Evolutionary conservation across 106 monocot species (phyloP), one percentile per base, ranked within the genome.

Genomic region (Agapanthus africanus): DNA sequence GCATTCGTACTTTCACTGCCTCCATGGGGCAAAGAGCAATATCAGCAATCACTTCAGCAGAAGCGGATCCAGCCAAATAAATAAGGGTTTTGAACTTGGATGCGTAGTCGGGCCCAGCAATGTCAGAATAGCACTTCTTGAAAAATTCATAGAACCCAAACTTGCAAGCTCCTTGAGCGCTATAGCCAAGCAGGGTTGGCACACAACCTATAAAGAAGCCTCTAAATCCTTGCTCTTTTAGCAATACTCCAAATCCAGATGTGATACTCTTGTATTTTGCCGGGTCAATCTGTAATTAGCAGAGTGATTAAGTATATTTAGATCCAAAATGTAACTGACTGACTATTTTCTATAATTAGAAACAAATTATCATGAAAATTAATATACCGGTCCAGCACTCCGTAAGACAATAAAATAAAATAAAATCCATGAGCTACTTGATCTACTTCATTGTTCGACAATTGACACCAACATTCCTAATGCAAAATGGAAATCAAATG

Each of bases 141-240:
- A 90, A 87, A 76, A 83, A 90, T 83, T 90, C 86, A 59, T 86
- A 90, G 57, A 90, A 90, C 11, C 90, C 90, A 66, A 81, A 84
- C 60, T 90, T 90, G 83, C 82, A 86, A 7, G 90, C 90, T 15
- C 86, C 86, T 64, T 86, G 90, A 25, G 90, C 86, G 66, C 86
- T 83, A 79, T 90, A 90, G 33, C 90, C 84, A 21, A 87, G 67
- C 35, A 87, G 70, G 15, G 90, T 90, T 49, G 90, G 90, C 34
- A 77, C 79, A 86, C 90, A 90, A 4, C 90, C 90, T 71, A 80
- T 80, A 74, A 90, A 90, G 76, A 90, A 90, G 32, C 90, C 90
- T 74, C 54, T 83, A 6, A 79, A 6, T 3, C 86, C 87, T 71
- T 91, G 90, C 77, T 91, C 90, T 79, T 79, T 91, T 2, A 87